Conservation (phyloP, 768 basidiomycete genomes). For the Pholiota microspora region DNA sequence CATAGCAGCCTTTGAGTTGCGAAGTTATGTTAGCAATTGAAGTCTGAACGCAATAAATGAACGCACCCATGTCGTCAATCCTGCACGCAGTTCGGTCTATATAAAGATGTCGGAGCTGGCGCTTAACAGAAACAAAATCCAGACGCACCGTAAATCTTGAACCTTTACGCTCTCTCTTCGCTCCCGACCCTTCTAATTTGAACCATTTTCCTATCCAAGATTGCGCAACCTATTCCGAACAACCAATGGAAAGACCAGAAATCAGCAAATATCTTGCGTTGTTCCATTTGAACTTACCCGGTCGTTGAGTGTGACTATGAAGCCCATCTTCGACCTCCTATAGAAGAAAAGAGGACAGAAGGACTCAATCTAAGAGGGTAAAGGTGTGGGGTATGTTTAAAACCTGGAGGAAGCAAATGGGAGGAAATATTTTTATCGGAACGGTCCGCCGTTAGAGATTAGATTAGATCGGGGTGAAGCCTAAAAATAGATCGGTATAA, state of each 20-base stretch:
- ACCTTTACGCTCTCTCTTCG: slow-evolving; percentile 57
- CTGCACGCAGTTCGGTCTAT: slow-evolving; percentile 77
- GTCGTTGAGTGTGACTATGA: slow-evolving; percentile 3
- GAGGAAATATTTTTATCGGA: not conserved
- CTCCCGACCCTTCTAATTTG: slow-evolving; percentile 69
- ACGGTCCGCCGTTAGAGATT: not conserved
- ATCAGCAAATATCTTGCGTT: not conserved
- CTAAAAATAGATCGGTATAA: not conserved
- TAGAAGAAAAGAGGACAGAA: too few species aligned
- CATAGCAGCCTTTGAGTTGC: slow-evolving; percentile 60
- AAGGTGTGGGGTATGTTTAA: not conserved
- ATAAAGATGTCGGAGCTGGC: not conserved
- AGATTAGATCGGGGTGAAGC: not conserved
- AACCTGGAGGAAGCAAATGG: too few species aligned
- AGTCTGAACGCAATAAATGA: slow-evolving; percentile 2
- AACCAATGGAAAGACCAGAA: not conserved
- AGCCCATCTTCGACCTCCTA: not conserved
- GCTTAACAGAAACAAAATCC: not conserved
- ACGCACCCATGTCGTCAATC: slow-evolving; percentile 78
- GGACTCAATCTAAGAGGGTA: too few species aligned
- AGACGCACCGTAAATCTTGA: slow-evolving; percentile 55
- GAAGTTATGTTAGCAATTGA: not conserved
- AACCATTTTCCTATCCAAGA: slow-evolving; percentile 65
- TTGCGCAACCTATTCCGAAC: slow-evolving; percentile 37
- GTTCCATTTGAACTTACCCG: not conserved